These are phyloP conservation scores for Geotrichum macrosporum DNA, from an alignment of 1,139 yeast genomes.

Conservation along the genomic window DNA sequence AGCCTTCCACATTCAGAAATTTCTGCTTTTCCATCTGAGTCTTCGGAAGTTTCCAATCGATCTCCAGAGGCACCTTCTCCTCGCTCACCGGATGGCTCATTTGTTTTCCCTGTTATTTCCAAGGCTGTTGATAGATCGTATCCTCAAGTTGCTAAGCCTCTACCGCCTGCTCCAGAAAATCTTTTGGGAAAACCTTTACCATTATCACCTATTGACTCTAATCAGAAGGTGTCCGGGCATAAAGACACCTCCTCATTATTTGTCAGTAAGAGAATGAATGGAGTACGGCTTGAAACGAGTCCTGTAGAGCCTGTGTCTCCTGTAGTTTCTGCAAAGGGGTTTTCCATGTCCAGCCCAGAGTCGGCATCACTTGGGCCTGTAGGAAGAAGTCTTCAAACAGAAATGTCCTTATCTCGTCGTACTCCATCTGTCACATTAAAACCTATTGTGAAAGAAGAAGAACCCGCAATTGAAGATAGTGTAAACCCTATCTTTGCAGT, in stretches of 20 bases:
- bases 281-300: not conserved
- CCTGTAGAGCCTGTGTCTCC: not conserved
- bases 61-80: slow-evolving; percentile 5
- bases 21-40: not conserved
- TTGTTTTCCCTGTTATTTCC: slow-evolving; percentile 8
- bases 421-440: slow-evolving; percentile 23
- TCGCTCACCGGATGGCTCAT: slow-evolving; percentile 12
- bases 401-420: slow-evolving; percentile 3
- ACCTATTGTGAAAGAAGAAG: slow-evolving; percentile 25
- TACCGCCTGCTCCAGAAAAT: not conserved
- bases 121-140: not conserved
- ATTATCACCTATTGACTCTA: not conserved
- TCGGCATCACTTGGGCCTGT: no score
- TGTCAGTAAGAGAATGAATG: no score
- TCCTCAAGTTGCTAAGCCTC: no score
- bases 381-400: not conserved
- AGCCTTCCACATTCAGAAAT: not conserved
- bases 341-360: no score
- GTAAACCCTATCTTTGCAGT: slow-evolving; percentile 63
- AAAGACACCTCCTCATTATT: not conserved
- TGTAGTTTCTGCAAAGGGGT: no score
- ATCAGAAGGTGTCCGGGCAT: not conserved
- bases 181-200: not conserved
- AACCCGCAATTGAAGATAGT: slow-evolving; percentile 21
- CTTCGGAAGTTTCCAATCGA: no score